phyloP scores from a whole-genome alignment of 352 stramenopile genomes.

The Pelagophyceae sp. region DNA sequence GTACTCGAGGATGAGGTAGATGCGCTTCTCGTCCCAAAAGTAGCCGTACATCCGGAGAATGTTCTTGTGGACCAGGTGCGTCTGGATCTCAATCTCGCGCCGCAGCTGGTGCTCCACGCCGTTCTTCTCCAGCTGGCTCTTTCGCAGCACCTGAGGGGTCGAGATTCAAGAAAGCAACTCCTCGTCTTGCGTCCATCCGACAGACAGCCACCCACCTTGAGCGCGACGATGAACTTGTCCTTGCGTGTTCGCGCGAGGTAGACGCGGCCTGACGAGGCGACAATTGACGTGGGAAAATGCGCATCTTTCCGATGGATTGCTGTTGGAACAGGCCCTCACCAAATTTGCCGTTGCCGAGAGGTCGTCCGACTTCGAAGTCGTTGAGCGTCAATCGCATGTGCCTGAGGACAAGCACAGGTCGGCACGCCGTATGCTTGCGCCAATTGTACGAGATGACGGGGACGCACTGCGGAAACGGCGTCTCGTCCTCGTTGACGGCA shows the following conservation, averaged over 20 bases:
- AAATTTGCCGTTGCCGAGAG: conserved; percentile 95
- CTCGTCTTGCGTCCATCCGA: neutral
- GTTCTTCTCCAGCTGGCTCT: conserved; percentile 90
- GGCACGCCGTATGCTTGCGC: conserved; percentile 43
- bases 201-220: too few species aligned
- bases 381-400: conserved; percentile 57
- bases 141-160: conserved; percentile 74
- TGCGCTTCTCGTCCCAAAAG: conserved; percentile 94
- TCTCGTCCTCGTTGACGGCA: neutral
- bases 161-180: too few species aligned
- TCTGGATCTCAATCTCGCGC: conserved; percentile 99
- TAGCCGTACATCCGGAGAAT: conserved; percentile 96
- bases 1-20: conserved; percentile 99
- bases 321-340: conserved; percentile 27
- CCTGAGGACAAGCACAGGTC: neutral
- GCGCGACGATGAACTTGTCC: conserved; percentile 95
- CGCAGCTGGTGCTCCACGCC: conserved; percentile 95
- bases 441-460: too few species aligned
- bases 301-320: neutral
- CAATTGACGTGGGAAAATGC: too few species aligned
- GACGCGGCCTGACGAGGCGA: conserved; percentile 85
- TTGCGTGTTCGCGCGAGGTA: conserved; percentile 95
- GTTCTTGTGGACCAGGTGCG: conserved; percentile 88
- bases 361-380: conserved; percentile 99
- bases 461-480: too few species aligned